Percentiles rank a stretch among this genome's conserved stretches.
phyloP scores from a whole-genome alignment of 2,329 filamentous ascomycete genomes.

The Hymenoscyphus albidus region DNA sequence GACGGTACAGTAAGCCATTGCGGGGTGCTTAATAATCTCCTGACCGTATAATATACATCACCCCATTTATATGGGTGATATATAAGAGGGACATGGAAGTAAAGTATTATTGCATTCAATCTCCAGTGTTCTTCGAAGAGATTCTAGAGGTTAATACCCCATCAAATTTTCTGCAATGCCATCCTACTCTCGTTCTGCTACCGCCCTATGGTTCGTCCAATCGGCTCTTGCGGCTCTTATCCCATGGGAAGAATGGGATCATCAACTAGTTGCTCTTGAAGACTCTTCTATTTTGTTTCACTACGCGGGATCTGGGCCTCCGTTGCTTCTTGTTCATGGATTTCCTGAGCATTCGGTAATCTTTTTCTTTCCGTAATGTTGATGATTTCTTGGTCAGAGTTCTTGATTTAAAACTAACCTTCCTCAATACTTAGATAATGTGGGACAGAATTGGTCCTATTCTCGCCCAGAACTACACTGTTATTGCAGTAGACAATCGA shows the following conservation, averaged over 20 bases:
- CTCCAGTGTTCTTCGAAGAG: too few species aligned
- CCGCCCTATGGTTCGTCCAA: not conserved
- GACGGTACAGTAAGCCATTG: too few species aligned
- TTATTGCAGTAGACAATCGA: slow-evolving; percentile 46
- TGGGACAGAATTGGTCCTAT: slow-evolving; percentile 43
- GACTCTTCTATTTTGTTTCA: slow-evolving; percentile 42
- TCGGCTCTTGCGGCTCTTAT: not conserved
- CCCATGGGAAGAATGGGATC: slow-evolving; percentile 5
- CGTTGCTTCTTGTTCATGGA: slow-evolving; percentile 47
- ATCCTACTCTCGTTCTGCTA: not conserved
- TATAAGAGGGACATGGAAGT: too few species aligned
- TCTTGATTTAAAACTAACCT: not conserved
- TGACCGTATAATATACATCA: too few species aligned
- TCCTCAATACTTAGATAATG: not conserved
- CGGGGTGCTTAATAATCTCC: too few species aligned
- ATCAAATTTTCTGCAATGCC: not conserved
- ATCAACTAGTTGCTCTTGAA: slow-evolving; percentile 2
- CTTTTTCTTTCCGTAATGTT: slow-evolving; percentile 24
- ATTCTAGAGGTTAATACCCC: not conserved
- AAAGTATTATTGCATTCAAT: too few species aligned
- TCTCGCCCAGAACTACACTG: slow-evolving; percentile 39
- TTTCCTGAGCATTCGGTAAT: slow-evolving; percentile 49
- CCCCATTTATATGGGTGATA: too few species aligned
- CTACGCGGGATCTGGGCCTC: slow-evolving; percentile 34
- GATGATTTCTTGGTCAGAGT: not conserved